phyloP scores from a whole-genome alignment of 306 rosid species.

The Sesbania bispinosa region DNA sequence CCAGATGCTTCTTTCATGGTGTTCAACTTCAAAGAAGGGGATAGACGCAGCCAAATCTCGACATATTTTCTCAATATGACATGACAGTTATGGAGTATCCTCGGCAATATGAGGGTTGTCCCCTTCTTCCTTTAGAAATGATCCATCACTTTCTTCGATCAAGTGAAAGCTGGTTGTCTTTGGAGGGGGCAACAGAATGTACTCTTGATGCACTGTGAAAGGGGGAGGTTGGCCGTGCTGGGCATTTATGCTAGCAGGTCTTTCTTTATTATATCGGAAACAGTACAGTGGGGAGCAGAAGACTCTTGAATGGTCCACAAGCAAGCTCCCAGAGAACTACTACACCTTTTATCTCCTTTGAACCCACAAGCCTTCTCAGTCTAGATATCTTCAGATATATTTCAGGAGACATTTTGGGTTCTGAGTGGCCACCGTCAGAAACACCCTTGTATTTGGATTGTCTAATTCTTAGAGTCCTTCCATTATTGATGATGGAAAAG shows the following conservation, averaged over 20 bases:
- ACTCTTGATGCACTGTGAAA: constrained; percentile 94
- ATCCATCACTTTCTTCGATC: constrained; percentile 96
- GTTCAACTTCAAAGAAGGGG: constrained; percentile 94
- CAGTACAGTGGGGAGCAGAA: constrained; percentile 91
- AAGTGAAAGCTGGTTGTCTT: constrained; percentile 95
- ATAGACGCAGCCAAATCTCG: constrained; percentile 73
- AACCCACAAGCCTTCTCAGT: constrained; percentile 97
- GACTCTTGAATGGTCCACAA: constrained; percentile 97
- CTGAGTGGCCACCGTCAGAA: constrained; percentile 91
- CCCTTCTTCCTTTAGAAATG: constrained; percentile 90
- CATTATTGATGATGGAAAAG: constrained; percentile 71
- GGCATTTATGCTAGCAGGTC: constrained; percentile 98
- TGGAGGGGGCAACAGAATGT: constrained; percentile 94
- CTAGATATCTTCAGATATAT: constrained; percentile 97
- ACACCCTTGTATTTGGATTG: constrained; percentile 81
- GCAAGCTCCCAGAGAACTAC: constrained; percentile 96
- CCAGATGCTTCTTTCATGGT: constrained; percentile 97
- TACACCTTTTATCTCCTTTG: constrained; percentile 70
- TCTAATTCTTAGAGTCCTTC: constrained; percentile 78
- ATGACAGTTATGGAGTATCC: constrained; percentile 99
- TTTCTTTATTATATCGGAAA: constrained; percentile 78
- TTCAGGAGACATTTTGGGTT: constrained; percentile 75
- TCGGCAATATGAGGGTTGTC: constrained; percentile 86
- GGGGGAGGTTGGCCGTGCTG: constrained; percentile 98
- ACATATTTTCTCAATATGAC: constrained; percentile 82